Evolutionary conservation across 108 stramenopile species (phyloP).

Genomic region (Stephanodiscus triporus): DNA sequence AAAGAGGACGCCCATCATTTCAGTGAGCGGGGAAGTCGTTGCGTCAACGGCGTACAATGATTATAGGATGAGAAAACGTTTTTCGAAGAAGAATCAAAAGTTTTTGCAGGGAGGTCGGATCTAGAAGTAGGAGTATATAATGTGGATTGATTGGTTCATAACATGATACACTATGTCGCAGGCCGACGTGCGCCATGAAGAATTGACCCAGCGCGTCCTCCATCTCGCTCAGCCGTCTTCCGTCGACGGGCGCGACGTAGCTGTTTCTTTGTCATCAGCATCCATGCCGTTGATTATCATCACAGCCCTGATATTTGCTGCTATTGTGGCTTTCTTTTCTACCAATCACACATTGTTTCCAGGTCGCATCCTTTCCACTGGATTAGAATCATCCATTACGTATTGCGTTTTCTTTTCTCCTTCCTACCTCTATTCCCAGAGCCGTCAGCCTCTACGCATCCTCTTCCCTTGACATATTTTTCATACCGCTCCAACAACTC

Average conservation of each 20-base stretch:
- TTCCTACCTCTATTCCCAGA: slow-evolving; percentile 14
- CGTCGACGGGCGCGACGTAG: no score
- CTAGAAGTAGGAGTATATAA: slow-evolving; percentile 10
- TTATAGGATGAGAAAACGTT: slow-evolving; percentile 72
- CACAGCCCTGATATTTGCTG: no score
- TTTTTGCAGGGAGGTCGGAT: slow-evolving; percentile 73
- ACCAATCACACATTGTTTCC: no score
- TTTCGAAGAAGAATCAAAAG: slow-evolving; percentile 58
- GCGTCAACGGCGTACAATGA: slow-evolving; percentile 66
- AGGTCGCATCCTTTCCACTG: no score
- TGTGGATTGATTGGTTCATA: neutral
- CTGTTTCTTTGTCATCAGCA: no score
- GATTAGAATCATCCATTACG: neutral
- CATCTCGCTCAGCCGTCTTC: no score
- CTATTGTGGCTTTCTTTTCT: no score
- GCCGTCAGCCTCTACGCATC: slow-evolving; percentile 10
- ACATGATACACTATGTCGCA: no score
- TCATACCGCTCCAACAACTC: slow-evolving; percentile 74
- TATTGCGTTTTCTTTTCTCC: slow-evolving; percentile 29
- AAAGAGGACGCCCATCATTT: slow-evolving; percentile 61
- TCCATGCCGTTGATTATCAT: no score
- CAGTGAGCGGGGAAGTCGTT: slow-evolving; percentile 64
- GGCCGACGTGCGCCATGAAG: no score
- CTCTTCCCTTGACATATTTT: slow-evolving; percentile 56
- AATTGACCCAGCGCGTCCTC: no score